These are phyloP conservation scores for Populus davidiana DNA, from an alignment of 345 rosid genomes.

Conservation along the genomic window DNA sequence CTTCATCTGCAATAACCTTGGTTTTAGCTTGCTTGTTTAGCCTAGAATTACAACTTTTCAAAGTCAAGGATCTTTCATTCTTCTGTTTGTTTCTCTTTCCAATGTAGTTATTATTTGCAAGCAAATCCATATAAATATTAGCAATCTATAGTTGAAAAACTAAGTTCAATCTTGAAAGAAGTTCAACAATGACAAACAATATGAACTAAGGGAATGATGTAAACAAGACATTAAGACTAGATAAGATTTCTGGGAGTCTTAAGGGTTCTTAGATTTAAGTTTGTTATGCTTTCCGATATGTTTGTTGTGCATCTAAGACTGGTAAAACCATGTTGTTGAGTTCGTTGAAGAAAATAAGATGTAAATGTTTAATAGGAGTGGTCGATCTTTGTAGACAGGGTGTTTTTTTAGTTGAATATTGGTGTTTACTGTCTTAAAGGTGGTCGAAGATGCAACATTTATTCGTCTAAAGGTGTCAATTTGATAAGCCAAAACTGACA, in stretches of 20 bases:
- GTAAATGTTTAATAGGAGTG: no score
- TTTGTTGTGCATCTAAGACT: not conserved
- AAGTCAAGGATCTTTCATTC: slow-evolving; percentile 3
- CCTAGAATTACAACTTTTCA: slow-evolving; percentile 3
- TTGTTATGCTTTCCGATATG: not conserved
- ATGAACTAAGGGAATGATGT: no score
- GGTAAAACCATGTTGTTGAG: no score
- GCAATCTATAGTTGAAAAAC: no score
- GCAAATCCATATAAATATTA: not conserved
- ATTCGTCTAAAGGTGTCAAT: no score
- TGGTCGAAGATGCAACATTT: no score
- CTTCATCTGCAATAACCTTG: not conserved
- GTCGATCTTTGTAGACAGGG: no score
- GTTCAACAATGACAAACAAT: not conserved
- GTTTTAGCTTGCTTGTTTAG: not conserved
- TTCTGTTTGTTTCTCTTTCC: slow-evolving; percentile 14
- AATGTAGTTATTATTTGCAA: slow-evolving; percentile 28
- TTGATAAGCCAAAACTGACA: no score
- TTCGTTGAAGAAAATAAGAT: no score
- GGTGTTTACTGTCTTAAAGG: rapidly evolving
- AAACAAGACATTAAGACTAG: slow-evolving; percentile 30
- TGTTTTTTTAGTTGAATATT: no score
- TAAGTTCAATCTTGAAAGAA: not conserved
- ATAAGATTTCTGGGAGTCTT: slow-evolving; percentile 36
- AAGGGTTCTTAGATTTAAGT: slow-evolving; percentile 1